Conservation (phyloP, 179 eudicot genomes). For the Spergularia azorica region DNA sequence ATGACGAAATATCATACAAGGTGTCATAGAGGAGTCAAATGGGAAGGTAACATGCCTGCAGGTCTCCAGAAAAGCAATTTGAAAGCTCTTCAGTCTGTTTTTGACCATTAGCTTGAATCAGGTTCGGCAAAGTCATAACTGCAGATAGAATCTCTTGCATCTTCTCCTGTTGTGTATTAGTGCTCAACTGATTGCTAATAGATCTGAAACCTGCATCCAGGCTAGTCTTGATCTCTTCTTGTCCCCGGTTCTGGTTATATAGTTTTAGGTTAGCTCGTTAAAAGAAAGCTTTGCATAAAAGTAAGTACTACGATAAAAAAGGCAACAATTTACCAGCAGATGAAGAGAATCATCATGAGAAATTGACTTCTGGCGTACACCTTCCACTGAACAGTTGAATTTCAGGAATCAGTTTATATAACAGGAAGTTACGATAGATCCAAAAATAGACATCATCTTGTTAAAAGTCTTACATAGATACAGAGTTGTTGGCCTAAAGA, state of each 20-base stretch:
- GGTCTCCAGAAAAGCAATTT: conserved; percentile 50
- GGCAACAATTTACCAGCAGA: conserved; percentile 45
- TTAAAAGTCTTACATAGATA: background rate
- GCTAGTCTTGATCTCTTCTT: conserved; percentile 61
- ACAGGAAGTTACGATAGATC: background rate
- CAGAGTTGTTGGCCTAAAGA: background rate
- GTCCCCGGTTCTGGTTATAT: conserved; percentile 68
- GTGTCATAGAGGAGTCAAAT: background rate
- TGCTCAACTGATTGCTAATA: conserved; percentile 51
- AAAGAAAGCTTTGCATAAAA: background rate
- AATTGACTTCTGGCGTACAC: conserved; percentile 70
- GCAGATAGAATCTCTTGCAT: conserved; percentile 45
- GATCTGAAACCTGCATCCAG: conserved; percentile 53
- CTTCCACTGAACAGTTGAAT: conserved; percentile 57
- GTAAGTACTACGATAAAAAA: background rate
- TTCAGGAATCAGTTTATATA: background rate
- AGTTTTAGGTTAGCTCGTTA: conserved; percentile 10
- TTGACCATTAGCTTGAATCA: conserved; percentile 42
- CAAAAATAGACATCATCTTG: background rate
- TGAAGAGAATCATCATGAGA: conserved; percentile 64
- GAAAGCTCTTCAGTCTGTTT: conserved; percentile 53
- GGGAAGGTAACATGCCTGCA: conserved; percentile 51
- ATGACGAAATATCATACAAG: background rate
- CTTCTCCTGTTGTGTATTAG: conserved; percentile 45
- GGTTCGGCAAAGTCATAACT: conserved; percentile 53